Evolutionary conservation across 2,329 filamentous ascomycete genomes (phyloP), one percentile per base, ranked within the genome.

Genomic region (Chaetomium olivaceum): DNA sequence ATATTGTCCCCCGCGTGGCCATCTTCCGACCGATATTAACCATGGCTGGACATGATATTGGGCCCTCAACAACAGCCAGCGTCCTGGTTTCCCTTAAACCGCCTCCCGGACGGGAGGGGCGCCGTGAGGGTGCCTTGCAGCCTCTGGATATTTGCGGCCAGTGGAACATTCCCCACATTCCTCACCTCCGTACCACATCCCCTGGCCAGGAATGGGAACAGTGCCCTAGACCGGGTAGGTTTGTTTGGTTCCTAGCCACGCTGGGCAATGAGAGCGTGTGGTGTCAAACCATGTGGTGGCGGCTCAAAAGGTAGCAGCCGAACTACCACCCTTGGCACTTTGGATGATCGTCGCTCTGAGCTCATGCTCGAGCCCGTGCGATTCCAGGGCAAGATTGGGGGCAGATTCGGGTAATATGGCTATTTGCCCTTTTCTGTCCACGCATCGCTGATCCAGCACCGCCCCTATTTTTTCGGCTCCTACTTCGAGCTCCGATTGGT

Each of bases 341-440:
- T 73, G 70, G 68, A 68, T 68, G 69, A 69, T 64, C 48, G 55
- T 21, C 25, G 31, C 27, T n/a, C 29, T n/a, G 16, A 54, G 61
- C 39, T 46, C 46, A 54, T 25, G 54, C 25, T 43, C 56, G 63
- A 58, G 43, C 39, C 63, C 64, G 57, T 68, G 67, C 62, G 31
- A 52, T 60, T 61, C 55, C 58, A 66, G 56, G 54, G 43, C 43
- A 43, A 48, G 21, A 65, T 61, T 62, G 67, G 63, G 64, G 63
- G 54, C 36, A 58, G 67, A 66, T 64, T 69, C 69, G 67, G 67
- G 58, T 69, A 72, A 73, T 72, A 72, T 72, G 70, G 70, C 12
- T 73, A 73, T 72, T 73, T 72, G n/a, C 62, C 62, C 48, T 16
- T 73, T 73, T 72, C 71, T 72, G 23, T 60, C 60, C 51, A 46